Evolutionary conservation across 2,329 filamentous ascomycete species (phyloP), one percentile per base, ranked within the genome.

Genomic region (Penicillium paneum): DNA sequence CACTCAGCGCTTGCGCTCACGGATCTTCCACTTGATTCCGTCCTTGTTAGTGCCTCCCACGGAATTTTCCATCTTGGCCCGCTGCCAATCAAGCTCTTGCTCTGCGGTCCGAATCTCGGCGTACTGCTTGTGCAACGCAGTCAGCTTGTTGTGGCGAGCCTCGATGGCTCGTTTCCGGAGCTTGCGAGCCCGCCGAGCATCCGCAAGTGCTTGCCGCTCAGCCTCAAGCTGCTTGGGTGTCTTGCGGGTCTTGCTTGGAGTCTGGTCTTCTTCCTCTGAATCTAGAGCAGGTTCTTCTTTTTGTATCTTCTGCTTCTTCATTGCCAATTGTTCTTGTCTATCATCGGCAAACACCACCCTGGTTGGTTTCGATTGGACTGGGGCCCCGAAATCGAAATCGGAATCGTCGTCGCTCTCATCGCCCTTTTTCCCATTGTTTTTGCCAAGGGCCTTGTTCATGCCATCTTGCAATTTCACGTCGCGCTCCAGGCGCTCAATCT

Each of bases 1-100:
- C 50, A 48, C 41, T 73, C 53, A 85, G 64, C 77, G 76, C 76
- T 85, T 86, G 61, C 84, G 75, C 73, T 85, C 82, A 52, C 83
- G 74, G 41, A 83, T 74, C 75, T 86, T 87, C 78, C 83, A 87
- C 64, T 84, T 86, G 63, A 83, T 74, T 8, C 84, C 84, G 53
- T 81, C 76, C 71, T 86, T 86, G 70, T 86, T 87, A 50, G 81
- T 76, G 0, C 84, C 84, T 17, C 83, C 84, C 3, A 83, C 74
- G 2, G 77, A 80, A 56, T 81, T 80, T 59, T 78, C 80, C 83
- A 87, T 86, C 68, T 80, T 81, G 10, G 80, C 83, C 43, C 83
- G 76, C 67, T 87, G 84, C 58, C 79, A 68, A 40, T 85, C 83
- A 21, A 87, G 69, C 63, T 82, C 79, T 24, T 79, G 73, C 58